Evolutionary conservation across 164 flowering plant species (phyloP).

Genomic region (Vitis rotundifolia): DNA sequence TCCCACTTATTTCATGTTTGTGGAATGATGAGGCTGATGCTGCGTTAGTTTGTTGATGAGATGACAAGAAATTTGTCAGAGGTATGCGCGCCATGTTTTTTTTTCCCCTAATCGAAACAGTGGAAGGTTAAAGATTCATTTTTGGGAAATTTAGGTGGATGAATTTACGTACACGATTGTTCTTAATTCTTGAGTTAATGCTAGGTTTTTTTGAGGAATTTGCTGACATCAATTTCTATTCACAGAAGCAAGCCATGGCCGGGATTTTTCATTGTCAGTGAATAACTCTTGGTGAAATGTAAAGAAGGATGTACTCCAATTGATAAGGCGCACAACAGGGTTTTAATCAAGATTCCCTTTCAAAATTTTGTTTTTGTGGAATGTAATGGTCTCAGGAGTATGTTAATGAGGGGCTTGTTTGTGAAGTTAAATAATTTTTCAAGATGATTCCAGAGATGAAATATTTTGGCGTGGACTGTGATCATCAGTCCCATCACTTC

Average conservation of each 20-base stretch:
- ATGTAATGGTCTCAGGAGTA: slow-evolving; percentile 47
- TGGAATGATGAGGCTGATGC: slow-evolving; percentile 38
- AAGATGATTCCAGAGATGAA: slow-evolving; percentile 38
- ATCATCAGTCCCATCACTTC: slow-evolving; percentile 24
- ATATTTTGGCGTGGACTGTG: slow-evolving; percentile 47
- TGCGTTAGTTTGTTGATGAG: slow-evolving; percentile 40
- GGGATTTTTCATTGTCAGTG: slow-evolving; percentile 34
- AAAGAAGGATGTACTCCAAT: slow-evolving; percentile 34
- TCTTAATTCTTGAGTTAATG: slow-evolving; percentile 52
- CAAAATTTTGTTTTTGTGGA: slow-evolving; percentile 34
- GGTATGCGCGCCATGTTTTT: slow-evolving; percentile 50
- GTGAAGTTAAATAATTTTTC: slow-evolving; percentile 41
- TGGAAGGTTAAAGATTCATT: slow-evolving; percentile 47
- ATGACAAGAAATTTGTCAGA: slow-evolving; percentile 45
- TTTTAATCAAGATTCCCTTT: no score
- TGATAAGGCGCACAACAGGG: slow-evolving; percentile 27
- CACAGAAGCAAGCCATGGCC: slow-evolving; percentile 19
- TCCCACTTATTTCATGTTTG: no score
- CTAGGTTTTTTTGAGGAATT: slow-evolving; percentile 40
- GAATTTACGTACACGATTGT: slow-evolving; percentile 56
- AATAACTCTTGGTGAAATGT: slow-evolving; percentile 51
- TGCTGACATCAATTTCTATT: slow-evolving; percentile 37
- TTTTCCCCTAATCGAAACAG: slow-evolving; percentile 26
- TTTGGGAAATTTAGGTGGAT: slow-evolving; percentile 33
- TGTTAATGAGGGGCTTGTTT: slow-evolving; percentile 30